Evolutionary conservation across 257 asterid genomes (phyloP).

Genomic region (Henckelia pumila): DNA sequence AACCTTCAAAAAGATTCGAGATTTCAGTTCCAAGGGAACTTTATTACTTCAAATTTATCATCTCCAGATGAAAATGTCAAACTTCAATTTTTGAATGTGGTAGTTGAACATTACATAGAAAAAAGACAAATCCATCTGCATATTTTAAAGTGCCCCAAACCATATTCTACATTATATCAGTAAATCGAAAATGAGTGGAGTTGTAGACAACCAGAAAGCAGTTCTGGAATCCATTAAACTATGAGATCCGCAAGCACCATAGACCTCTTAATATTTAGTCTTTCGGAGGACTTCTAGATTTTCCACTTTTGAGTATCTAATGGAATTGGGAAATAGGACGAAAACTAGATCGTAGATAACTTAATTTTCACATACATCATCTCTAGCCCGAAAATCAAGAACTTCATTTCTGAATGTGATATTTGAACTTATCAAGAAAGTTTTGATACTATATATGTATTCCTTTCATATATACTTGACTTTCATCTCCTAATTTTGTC

Average conservation of each 20-base stretch:
- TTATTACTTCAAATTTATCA: not conserved
- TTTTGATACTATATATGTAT: not conserved
- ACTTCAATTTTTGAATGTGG: not conserved
- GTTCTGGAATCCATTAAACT: not conserved
- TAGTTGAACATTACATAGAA: not conserved
- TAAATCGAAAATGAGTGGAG: not conserved
- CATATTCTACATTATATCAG: not conserved
- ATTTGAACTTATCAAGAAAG: conserved; percentile 9
- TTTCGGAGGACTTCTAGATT: not conserved
- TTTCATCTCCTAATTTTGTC: not conserved
- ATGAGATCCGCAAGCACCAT: not conserved
- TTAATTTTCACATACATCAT: not conserved
- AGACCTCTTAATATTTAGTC: not conserved
- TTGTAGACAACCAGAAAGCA: not conserved
- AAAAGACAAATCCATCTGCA: not conserved
- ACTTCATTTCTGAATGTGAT: not conserved
- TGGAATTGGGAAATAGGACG: not conserved
- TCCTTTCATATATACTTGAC: not conserved
- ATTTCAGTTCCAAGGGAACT: not conserved
- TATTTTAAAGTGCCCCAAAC: not conserved
- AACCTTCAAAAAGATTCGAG: not conserved
- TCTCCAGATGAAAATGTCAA: not conserved
- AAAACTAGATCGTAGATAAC: not conserved
- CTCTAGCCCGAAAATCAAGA: not conserved
- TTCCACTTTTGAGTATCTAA: not conserved